phyloP scores from a whole-genome alignment of 2,329 filamentous ascomycete genomes.

The Pyricularia sp. region DNA sequence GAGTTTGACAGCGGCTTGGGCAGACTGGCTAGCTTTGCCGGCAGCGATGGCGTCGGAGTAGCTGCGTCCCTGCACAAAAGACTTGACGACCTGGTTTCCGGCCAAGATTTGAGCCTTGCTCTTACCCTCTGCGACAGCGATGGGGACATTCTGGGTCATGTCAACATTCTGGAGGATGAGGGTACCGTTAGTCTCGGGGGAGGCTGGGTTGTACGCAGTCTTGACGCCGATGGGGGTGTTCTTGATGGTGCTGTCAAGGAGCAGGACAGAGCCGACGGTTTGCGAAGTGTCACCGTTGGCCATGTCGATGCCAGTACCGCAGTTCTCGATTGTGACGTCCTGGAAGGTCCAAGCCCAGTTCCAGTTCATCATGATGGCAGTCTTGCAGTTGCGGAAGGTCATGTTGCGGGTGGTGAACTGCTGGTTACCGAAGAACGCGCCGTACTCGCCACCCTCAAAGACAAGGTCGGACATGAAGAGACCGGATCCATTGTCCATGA shows the following conservation, averaged over 20 bases:
- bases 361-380: slow-evolving; percentile 84
- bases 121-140: slow-evolving; percentile 53
- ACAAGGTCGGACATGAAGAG: slow-evolving; percentile 76
- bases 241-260: slow-evolving; percentile 71
- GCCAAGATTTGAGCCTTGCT: slow-evolving; percentile 53
- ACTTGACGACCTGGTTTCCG: slow-evolving; percentile 58
- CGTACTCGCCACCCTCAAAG: slow-evolving; percentile 74
- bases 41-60: slow-evolving; percentile 43
- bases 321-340: slow-evolving; percentile 64
- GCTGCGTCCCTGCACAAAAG: slow-evolving; percentile 72
- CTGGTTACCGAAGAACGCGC: slow-evolving; percentile 75
- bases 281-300: slow-evolving; percentile 52
- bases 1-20: slow-evolving; percentile 48
- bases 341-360: slow-evolving; percentile 84
- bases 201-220: slow-evolving; percentile 57
- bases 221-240: slow-evolving; percentile 69
- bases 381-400: slow-evolving; percentile 73
- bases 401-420: slow-evolving; percentile 81
- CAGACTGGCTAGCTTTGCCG: slow-evolving; percentile 49
- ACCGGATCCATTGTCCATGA: slow-evolving; percentile 78
- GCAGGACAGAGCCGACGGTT: slow-evolving; percentile 75
- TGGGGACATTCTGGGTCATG: slow-evolving; percentile 56
- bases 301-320: slow-evolving; percentile 72
- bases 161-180: slow-evolving; percentile 87
- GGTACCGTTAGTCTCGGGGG: slow-evolving; percentile 65